Base-by-base conservation (phyloP, 208 protist genomes). In the Trypanosoma boissoni region DNA sequence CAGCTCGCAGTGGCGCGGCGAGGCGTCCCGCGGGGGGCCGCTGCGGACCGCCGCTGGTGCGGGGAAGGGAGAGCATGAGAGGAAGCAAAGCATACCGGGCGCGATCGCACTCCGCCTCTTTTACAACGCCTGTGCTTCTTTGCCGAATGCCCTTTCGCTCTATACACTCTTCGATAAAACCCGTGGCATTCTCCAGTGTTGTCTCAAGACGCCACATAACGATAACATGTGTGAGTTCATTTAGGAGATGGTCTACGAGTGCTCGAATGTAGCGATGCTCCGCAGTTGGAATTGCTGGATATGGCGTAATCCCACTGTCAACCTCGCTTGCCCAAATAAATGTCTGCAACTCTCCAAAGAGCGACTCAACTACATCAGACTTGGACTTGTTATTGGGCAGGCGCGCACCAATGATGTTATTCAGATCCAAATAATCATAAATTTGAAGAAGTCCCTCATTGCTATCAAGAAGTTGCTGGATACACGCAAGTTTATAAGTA, bases 301-400 rank as follows among this genome's bases (percentile, higher is more conserved):
- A 82, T 23, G 24, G 43, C 32, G 70, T 68, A 0, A 51, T 24
- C 0, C 63, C 75, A 55, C 51, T 61, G 1, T 16, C 18, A 12
- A 74, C 42, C 51, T 95, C 76, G 7, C 46, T 76, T 20, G 88
- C 74, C 79, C 78, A 88, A 10, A 95, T 45, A 27, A 83, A 78
- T 10, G 71, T 64, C 66, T 91, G 80, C 23, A 95, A 72, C 61
- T 95, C 85, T 1, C 88, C 88, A 52, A 90, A 76, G n/a, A 95
- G 18, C 26, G 80, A 68, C 59, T 95, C 88, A 0, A 95, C 76
- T 6, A 91, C 81, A 55, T 95, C 88, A 0, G 88, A 57, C 62
- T 95, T 95, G 10, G 74, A 68, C 57, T 95, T 95, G 52, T 68
- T 86, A 63, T 91, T 80, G 20, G 81, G 59, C 18, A 95, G 58